Base-by-base conservation (phyloP, 2,329 filamentous ascomycete genomes). In the Paecilomyces fulvus region DNA sequence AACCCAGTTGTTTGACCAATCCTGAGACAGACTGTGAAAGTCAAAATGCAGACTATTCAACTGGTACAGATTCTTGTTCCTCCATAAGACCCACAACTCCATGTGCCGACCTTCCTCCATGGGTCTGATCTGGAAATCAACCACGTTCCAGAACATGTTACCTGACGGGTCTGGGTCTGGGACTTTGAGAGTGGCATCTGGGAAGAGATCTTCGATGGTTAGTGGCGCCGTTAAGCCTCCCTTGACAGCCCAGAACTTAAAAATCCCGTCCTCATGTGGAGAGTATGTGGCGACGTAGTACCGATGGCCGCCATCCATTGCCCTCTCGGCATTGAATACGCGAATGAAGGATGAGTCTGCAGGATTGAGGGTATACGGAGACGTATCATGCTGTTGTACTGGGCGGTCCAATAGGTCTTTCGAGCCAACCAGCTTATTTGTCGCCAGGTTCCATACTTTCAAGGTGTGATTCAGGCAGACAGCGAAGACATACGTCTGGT, bases 171-270 rank as follows among this genome's bases (percentile, higher is more conserved):
- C 81, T 61, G 67, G 81, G 67, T 70, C 83, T 60, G 84, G 86
- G 1, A 91, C 88, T 25, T 87, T 79, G 30, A 94, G 77, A 11
- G 80, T 77, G 7, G 76, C 67, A 10, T 81, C 78, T 0, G 88
- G 82, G 63, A 89, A 91, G 21, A 90, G 75, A 63, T 95, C 90
- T 60, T 84, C 81, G 12, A 95, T 78, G 8, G 85, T 79, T 20
- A 90, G 70, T 2, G 61, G 74, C 61, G 63, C 75, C 61, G 64
- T 87, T 79, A 63, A 81, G n/a, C 73, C 81, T 54, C 86, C 83
- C 62, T 85, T 83, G 17, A 88, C 82, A 54, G 83, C 83, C 90
- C 92, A 99, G 68, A 99, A 92, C 71, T 96, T 97, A 80, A 99
- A 97, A 68, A 92, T 87, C 33, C 94, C 89, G 46, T 86, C 83